phyloP scores from a whole-genome alignment of 768 basidiomycete genomes.

The Kwoniella shandongensis region DNA sequence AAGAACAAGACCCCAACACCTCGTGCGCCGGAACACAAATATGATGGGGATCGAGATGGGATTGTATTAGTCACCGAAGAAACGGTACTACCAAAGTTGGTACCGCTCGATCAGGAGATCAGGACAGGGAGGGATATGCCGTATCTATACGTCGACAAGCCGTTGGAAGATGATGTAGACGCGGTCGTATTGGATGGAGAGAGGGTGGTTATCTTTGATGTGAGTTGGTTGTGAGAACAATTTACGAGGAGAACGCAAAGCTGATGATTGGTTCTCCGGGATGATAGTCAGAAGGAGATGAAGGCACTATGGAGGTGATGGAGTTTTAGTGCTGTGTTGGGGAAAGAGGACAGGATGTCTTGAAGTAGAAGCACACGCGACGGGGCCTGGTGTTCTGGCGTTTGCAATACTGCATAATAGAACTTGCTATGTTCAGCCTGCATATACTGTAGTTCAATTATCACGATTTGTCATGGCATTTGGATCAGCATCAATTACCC shows the following conservation, averaged over 20 bases:
- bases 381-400: too few species aligned
- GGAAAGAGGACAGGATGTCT: too few species aligned
- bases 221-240: slow-evolving; percentile 23
- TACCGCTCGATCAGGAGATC: slow-evolving; percentile 22
- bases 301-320: slow-evolving; percentile 18
- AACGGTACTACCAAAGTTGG: slow-evolving; percentile 16
- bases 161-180: slow-evolving; percentile 13
- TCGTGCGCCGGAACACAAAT: neutral
- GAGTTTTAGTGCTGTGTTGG: slow-evolving; percentile 15
- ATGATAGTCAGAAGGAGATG: slow-evolving; percentile 4
- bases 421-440: too few species aligned
- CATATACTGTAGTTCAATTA: too few species aligned
- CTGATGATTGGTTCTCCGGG: neutral
- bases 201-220: slow-evolving; percentile 36
- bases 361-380: too few species aligned
- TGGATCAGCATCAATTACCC: too few species aligned
- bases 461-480: too few species aligned
- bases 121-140: slow-evolving; percentile 34
- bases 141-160: slow-evolving; percentile 26
- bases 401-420: too few species aligned
- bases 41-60: slow-evolving; percentile 30
- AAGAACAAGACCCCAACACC: neutral
- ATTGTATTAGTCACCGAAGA: slow-evolving; percentile 30
- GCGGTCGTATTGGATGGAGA: slow-evolving; percentile 40
- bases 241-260: neutral